A percentile compares a stretch with the other conserved stretches of the same genome.
Evolutionary conservation across 305 asterid species (phyloP).

Genomic region (Withania somnifera): DNA sequence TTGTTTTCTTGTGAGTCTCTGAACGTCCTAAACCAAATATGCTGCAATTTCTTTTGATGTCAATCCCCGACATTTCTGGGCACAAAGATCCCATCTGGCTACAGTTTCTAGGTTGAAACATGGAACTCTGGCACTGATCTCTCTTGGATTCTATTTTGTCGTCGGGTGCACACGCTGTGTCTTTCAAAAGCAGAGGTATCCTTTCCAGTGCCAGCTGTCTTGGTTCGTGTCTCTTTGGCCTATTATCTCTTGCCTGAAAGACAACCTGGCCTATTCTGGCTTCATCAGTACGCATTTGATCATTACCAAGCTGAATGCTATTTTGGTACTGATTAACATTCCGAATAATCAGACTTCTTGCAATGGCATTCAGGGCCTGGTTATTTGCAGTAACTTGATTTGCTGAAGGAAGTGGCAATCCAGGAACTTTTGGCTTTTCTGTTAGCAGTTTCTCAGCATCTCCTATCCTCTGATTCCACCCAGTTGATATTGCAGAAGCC

Average conservation of each 20-base stretch:
- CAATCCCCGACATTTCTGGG: conserved; percentile 11
- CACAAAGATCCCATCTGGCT: conserved; percentile 28
- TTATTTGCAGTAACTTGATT: conserved; percentile 24
- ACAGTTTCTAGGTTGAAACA: conserved; percentile 17
- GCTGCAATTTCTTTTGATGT: conserved; percentile 13
- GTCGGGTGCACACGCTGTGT: conserved; percentile 10
- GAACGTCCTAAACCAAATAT: conserved; percentile 11
- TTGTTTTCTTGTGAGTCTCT: conserved; percentile 22
- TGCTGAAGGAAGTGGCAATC: conserved; percentile 17
- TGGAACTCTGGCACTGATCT: conserved; percentile 17
- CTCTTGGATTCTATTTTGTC: conserved; percentile 38
- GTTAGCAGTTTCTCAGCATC: conserved; percentile 19
- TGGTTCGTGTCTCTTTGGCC: conserved; percentile 15
- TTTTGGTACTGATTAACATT: conserved; percentile 24
- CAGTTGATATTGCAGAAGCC: conserved; percentile 14
- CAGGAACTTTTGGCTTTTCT: conserved; percentile 15
- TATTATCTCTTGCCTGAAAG: conserved; percentile 10
- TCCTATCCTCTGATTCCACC: conserved; percentile 15
- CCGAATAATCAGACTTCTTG: conserved; percentile 36
- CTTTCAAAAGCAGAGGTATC: conserved; percentile 21
- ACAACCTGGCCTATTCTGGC: conserved; percentile 16
- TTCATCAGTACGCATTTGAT: conserved; percentile 25
- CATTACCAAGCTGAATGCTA: conserved; percentile 15
- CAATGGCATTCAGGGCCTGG: conserved; percentile 45
- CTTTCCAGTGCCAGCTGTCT: conserved; percentile 24